These are phyloP conservation scores for Podospora anserina DNA, from an alignment of 495 filamentous ascomycete species.

Conservation along the genomic window DNA sequence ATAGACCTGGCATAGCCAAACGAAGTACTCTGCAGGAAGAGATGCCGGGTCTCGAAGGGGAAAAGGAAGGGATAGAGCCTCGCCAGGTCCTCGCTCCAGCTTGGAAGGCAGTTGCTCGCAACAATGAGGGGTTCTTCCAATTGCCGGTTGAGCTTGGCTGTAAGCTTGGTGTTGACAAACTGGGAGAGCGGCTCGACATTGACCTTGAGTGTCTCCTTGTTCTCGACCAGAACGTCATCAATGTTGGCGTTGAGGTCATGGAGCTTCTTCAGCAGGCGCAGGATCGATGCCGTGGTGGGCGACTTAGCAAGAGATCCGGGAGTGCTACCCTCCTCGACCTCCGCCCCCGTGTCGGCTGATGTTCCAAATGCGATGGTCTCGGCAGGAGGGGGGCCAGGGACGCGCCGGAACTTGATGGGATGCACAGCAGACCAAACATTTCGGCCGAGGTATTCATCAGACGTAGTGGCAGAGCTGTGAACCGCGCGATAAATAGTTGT, in stretches of 20 bases:
- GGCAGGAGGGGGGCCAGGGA: constrained; percentile 79
- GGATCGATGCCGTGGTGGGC: constrained; percentile 77
- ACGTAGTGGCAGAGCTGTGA: constrained; percentile 63
- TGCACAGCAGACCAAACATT: constrained; percentile 89
- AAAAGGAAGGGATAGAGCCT: constrained; percentile 97
- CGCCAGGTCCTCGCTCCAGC: constrained; percentile 96
- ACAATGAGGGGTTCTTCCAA: constrained; percentile 98
- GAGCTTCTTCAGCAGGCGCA: constrained; percentile 83
- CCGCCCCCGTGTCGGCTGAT: constrained; percentile 45
- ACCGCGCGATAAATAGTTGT: constrained; percentile 96
- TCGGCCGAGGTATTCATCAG: constrained; percentile 65
- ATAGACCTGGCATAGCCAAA: constrained; percentile 98
- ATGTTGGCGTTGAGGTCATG: constrained; percentile 94
- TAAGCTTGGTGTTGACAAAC: constrained; percentile 98
- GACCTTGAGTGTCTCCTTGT: constrained; percentile 65
- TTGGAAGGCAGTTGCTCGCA: constrained; percentile 92
- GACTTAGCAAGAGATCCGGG: constrained; percentile 84
- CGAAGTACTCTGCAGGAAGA: constrained; percentile 96
- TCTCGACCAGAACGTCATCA: constrained; percentile 92
- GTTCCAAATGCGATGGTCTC: constrained; percentile 67
- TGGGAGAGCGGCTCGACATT: constrained; percentile 83
- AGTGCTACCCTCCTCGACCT: constrained; percentile 54
- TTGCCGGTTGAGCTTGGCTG: constrained; percentile 97
- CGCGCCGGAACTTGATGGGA: constrained; percentile 85
- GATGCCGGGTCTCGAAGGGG: constrained; percentile 94